These are phyloP conservation scores for Chrysosporium queenslandicum DNA, from an alignment of 2,329 filamentous ascomycete species.

Conservation along the genomic window DNA sequence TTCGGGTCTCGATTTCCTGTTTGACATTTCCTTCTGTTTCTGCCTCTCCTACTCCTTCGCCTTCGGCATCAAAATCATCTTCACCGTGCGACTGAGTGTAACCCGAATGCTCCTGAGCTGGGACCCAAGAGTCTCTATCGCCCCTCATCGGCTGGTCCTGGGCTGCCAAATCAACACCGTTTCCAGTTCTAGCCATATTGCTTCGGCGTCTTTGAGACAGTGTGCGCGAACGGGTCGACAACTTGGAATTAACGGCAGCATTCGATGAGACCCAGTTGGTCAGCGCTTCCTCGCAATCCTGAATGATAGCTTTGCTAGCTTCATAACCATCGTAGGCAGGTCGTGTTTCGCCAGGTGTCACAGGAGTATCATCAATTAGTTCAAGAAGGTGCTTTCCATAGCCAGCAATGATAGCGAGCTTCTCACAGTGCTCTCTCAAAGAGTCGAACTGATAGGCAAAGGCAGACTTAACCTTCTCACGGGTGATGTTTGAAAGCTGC, in stretches of 20 bases:
- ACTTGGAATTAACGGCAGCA: conserved; percentile 74
- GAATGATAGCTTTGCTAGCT: conserved; percentile 95
- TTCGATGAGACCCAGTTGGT: conserved; percentile 95
- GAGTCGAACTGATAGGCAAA: conserved; percentile 98
- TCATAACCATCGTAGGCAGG: conserved; percentile 96
- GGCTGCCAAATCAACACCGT: conserved; percentile 65
- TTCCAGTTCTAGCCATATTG: conserved; percentile 54
- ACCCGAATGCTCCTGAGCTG: conserved; percentile 50
- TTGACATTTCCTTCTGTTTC: conserved; percentile 3
- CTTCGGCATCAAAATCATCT: conserved; percentile 26
- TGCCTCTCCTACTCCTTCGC: conserved; percentile 31
- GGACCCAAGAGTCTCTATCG: conserved; percentile 71
- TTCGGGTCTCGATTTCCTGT: too few species aligned
- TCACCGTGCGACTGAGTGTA: conserved; percentile 38
- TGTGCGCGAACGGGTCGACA: conserved; percentile 77
- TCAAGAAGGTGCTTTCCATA: conserved; percentile 98
- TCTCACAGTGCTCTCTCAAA: conserved; percentile 93
- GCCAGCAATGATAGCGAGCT: conserved; percentile 93
- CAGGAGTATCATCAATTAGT: conserved; percentile 89
- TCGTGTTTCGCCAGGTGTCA: conserved; percentile 93
- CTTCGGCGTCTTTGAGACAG: conserved; percentile 75
- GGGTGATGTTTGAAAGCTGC: conserved; percentile 97
- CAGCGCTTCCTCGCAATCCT: conserved; percentile 94
- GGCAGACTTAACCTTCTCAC: conserved; percentile 97
- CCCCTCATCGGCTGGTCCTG: conserved; percentile 73